Conservation (phyloP, 2,329 filamentous ascomycete species). For the Paracorniculantispora psalliotae region DNA sequence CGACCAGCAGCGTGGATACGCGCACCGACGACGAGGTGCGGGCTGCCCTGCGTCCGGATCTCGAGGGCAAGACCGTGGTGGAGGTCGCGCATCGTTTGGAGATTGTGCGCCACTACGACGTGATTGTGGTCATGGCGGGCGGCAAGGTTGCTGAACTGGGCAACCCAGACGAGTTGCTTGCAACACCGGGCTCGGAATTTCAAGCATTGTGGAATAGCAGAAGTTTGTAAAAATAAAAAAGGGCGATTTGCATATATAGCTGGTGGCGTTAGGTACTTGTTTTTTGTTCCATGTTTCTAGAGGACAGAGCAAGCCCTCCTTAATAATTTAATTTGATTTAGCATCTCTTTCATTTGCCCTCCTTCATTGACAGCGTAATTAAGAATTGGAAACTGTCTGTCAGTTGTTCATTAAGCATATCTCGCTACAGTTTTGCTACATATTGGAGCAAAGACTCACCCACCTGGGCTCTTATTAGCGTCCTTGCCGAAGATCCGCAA, state of each 20-base stretch:
- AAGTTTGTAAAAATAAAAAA: neutral
- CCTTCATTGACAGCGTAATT: no score
- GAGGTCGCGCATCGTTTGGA: constrained; percentile 28
- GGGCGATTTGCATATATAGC: neutral
- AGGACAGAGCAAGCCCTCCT: neutral
- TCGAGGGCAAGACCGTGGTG: constrained; percentile 23
- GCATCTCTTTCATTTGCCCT: no score
- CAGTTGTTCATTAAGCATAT: no score
- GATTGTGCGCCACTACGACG: constrained; percentile 23
- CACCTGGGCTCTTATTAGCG: no score
- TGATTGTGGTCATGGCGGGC: constrained; percentile 24
- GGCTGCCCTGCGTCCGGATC: constrained; percentile 17
- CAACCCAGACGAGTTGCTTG: constrained; percentile 21
- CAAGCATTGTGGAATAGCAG: constrained; percentile 19
- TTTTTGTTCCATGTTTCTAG: neutral
- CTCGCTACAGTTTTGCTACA: no score
- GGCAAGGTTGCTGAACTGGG: constrained; percentile 25
- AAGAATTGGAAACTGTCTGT: no score
- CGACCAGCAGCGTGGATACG: constrained; percentile 28
- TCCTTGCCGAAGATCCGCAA: no score
- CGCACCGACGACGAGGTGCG: constrained; percentile 25
- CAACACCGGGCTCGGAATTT: constrained; percentile 17
- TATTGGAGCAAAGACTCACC: no score
- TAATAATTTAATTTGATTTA: neutral
- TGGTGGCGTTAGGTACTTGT: neutral